phyloP scores from a whole-genome alignment of 202 grass and related monocot species.

The Zizania palustris region DNA sequence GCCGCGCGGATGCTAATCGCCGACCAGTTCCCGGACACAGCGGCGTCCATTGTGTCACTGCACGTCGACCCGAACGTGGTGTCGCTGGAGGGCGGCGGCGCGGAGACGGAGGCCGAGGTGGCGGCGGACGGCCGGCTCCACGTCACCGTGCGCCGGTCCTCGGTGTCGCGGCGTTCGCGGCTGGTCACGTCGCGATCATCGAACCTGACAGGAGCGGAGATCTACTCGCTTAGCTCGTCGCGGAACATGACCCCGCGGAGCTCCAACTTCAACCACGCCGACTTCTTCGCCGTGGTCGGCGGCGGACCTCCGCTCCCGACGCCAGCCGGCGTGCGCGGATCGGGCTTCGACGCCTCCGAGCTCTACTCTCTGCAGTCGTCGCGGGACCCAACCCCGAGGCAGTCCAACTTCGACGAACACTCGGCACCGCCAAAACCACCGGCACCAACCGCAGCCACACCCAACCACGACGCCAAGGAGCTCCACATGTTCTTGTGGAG shows the following conservation, averaged over 20 bases:
- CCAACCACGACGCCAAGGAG: conserved; percentile 82
- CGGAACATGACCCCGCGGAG: conserved; percentile 76
- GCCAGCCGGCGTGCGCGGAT: conserved; percentile 34
- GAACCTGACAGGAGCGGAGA: conserved; percentile 92
- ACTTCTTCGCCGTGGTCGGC: conserved; percentile 84
- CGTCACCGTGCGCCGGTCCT: conserved; percentile 82
- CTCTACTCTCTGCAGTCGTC: conserved; percentile 73
- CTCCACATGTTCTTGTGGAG: conserved; percentile 99
- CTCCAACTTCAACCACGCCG: conserved; percentile 84
- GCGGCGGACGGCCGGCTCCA: conserved; percentile 70
- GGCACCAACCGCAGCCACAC: conserved; percentile 1
- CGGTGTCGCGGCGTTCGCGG: conserved; percentile 63
- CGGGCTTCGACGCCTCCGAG: conserved; percentile 73
- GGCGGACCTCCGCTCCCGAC: conserved; percentile 41
- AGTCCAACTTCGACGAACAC: conserved; percentile 81
- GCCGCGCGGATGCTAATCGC: conserved; percentile 79
- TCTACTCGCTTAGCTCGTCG: conserved; percentile 82
- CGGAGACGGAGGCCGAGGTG: conserved; percentile 70
- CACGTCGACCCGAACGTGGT: conserved; percentile 79
- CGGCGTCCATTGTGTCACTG: conserved; percentile 77
- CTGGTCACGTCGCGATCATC: conserved; percentile 78
- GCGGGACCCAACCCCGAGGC: conserved; percentile 69
- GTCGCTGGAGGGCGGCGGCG: conserved; percentile 67
- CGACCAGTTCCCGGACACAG: conserved; percentile 87
- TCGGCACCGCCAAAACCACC: not conserved